Evolutionary conservation across 1,139 yeast species (phyloP), one percentile per base, ranked within the genome.

Genomic region (Scheffersomyces titani): DNA sequence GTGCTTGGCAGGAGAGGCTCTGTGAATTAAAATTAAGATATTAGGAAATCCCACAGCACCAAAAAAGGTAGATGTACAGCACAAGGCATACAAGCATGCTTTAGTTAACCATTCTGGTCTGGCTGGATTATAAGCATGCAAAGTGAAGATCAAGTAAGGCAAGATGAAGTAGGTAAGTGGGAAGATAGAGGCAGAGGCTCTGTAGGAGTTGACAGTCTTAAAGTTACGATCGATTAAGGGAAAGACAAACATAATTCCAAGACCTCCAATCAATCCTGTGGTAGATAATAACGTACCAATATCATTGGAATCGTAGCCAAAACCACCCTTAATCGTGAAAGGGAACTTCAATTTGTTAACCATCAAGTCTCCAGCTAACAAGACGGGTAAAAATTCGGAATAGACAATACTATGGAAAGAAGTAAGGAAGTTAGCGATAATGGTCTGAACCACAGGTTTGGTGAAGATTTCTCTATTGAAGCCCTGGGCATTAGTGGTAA

Each of bases 1-100:
- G 64, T 83, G 81, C 59, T 75, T 70, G 36, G 81, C 73, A 7
- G 80, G 77, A 1, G 87, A 74, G 7, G 83, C 78, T 54, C 84
- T 70, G 63, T 82, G 86, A 24, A 81, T 73, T 56, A 84, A 71
- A 30, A 83, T 69, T 61, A 75, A 68, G 49, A 74, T 66, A 61
- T 77, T 81, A 47, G 86, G 83, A 62, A 77, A 73, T 19, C 76
- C 66, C 51, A 75, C 65, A 0, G 82, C 69, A 16, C 54, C 51
- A 22, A 55, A 52, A 16, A 57, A 40, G 5, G 64, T 54, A 20
- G 51, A 49, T 21, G 54, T 36, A 16, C 73, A 66, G 1, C 74
- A 72, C 11, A 74, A 61, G 1, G 53, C 11, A 48, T 61, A 59
- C 13, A 60, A 49, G 11, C 54, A 49, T 4, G 51, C 19, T 7